Evolutionary conservation across 331 rosid genomes (phyloP), one percentile per base, ranked within the genome.

Genomic region (Quercus tomentella): DNA sequence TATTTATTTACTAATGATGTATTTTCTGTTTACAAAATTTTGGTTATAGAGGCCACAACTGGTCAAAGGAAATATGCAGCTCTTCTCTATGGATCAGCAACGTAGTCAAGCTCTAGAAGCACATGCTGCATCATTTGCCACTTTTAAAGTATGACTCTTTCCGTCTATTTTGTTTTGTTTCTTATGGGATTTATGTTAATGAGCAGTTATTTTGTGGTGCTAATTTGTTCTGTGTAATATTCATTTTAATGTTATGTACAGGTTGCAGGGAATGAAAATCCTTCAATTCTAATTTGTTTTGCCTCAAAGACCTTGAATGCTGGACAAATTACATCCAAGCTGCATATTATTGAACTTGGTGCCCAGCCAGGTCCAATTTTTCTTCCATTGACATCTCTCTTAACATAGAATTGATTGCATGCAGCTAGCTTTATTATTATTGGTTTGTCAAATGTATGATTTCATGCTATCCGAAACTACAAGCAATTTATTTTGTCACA

Each of bases 61-160:
- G 89, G 99, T 96, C 79, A 96, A 96, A 85, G 99, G 99, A 78
- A 96, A 93, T 84, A 87, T 96, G 99, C 99, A 96, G 79, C 98
- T 96, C 74, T 96, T 90, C 82, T 96, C 98, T 0, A 90, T 92
- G 80, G 99, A 96, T 28, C 99, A 96, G 88, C 99, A 96, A 89
- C 92, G 98, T 58, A 96, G 99, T 86, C 99, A 96, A 87, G 99
- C 99, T 77, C 94, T 96, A 78, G 99, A 96, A 89, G 98, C 99
- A 11, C 99, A 96, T 70, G 98, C 99, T 35, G 99, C 99, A 41
- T 79, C 99, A 76, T 96, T 96, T 89, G 98, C 99, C 74, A 94
- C 90, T 82, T 88, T 93, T 72, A 96, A 93, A 87, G 99, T 91
- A 72, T 11, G 93, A 72, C 33, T 9, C 30, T 60, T 15, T 0